phyloP scores from a whole-genome alignment of 306 rosid species.

The Medicago ruthenica region DNA sequence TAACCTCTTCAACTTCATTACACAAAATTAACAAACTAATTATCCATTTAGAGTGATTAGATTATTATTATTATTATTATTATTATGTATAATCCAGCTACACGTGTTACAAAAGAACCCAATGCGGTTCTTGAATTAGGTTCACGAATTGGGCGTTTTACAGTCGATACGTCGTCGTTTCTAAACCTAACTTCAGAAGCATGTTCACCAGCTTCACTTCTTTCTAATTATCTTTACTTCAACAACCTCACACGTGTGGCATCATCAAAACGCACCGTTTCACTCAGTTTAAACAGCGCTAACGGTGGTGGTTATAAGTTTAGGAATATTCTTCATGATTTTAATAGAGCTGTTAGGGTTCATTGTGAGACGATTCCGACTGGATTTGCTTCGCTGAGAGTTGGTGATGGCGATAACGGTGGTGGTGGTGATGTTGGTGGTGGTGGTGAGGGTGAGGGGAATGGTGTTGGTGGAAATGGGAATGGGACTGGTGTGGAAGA shows the following conservation, averaged over 20 bases:
- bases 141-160: constrained; percentile 62
- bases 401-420: constrained; percentile 36
- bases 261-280: constrained; percentile 47
- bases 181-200: constrained; percentile 50
- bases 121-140: constrained; percentile 54
- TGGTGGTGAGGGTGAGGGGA: not conserved
- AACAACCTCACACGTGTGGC: constrained; percentile 20
- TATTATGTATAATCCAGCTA: constrained; percentile 55
- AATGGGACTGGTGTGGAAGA: constrained; percentile 35
- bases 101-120: constrained; percentile 59
- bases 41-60: not conserved
- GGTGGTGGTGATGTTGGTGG: not conserved
- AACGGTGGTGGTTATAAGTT: constrained; percentile 48
- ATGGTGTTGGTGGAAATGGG: constrained; percentile 46
- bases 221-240: constrained; percentile 56
- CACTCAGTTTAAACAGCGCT: constrained; percentile 50
- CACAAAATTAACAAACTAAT: not conserved
- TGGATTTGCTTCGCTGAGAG: constrained; percentile 76
- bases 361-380: constrained; percentile 72
- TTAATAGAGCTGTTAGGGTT: constrained; percentile 67
- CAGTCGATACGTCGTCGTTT: constrained; percentile 49
- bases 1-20: not conserved
- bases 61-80: not conserved
- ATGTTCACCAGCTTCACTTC: constrained; percentile 28
- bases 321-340: constrained; percentile 56